A percentile compares a stretch with the other conserved stretches of the same genome.
Conservation (phyloP, 805 yeast genomes). For the Starmera quercuum region DNA sequence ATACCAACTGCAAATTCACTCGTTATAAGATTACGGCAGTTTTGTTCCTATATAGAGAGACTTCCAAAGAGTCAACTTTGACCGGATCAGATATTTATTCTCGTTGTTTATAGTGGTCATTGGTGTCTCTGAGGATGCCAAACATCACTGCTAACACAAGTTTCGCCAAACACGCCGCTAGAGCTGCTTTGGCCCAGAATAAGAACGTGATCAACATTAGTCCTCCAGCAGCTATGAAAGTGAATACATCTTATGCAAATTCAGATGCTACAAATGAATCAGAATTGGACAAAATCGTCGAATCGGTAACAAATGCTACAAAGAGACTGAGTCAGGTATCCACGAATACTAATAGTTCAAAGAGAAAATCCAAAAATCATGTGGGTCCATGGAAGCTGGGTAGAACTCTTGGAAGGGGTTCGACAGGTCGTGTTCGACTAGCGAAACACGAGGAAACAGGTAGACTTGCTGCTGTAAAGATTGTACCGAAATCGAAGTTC, state of each 20-base stretch:
- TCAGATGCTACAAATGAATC: slow-evolving; percentile 1
- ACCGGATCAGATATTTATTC: too few relatives aligned
- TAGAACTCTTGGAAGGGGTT: slow-evolving; percentile 91
- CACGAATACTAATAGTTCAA: slow-evolving; percentile 21
- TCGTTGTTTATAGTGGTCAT: too few relatives aligned
- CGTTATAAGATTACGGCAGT: too few relatives aligned
- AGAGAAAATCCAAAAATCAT: slow-evolving; percentile 22
- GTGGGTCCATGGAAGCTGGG: slow-evolving; percentile 97
- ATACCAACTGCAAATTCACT: too few relatives aligned
- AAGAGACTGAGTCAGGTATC: slow-evolving; percentile 21
- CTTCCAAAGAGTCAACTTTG: too few relatives aligned
- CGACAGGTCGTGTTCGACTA: slow-evolving; percentile 88
- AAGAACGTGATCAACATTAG: slow-evolving; percentile 11
- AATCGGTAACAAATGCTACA: slow-evolving; percentile 22
- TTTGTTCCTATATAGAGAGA: too few relatives aligned
- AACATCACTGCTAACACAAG: background rate
- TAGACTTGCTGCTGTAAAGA: slow-evolving; percentile 91
- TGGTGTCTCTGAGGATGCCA: background rate
- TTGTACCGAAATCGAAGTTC: slow-evolving; percentile 80
- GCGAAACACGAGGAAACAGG: slow-evolving; percentile 84
- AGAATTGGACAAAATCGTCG: slow-evolving; percentile 21
- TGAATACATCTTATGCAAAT: slow-evolving; percentile 1
- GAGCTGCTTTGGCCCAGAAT: slow-evolving; percentile 14
- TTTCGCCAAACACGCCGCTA: slow-evolving; percentile 20
- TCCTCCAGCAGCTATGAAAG: background rate